Evolutionary conservation across 371 early-diverging fungal species (phyloP), one percentile per base, ranked within the genome.

Genomic region (Mucor racemosus): DNA sequence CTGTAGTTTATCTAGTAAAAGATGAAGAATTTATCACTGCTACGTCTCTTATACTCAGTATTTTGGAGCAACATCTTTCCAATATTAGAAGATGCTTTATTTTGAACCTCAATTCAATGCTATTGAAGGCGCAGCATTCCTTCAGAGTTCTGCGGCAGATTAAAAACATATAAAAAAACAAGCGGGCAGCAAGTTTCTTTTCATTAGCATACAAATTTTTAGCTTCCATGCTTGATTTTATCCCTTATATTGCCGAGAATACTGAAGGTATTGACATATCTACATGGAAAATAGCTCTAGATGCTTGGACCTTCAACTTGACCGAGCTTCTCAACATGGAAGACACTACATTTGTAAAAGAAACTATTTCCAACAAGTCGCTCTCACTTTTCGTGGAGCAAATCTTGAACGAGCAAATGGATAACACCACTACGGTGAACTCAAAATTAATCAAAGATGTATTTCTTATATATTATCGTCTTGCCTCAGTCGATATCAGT

Each of bases 211-310:
- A 21, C 50, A 50, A 21, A 21, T 13, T 50, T 26, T 50, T 11
- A 50, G 21, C 26, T 50, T 50, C 19, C 8, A 73, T 73, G 74
- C 56, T 62, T 36, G 61, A 60, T 5, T 67, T 74, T 48, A 71
- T 75, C 64, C 75, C 68, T 13, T 75, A 60, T 44, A 54, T 72
- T 48, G 66, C 77, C 15, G 19, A 26, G 14, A 35, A n/a, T 15
- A 42, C 67, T 17, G 5, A 59, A 57, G 66, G 64, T 5, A 48
- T 77, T 14, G 48, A 44, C 8, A 42, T 42, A 21, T 39, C 46
- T 1, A n/a, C 56, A 21, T 78, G 74, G 74, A 17, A 60, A 21
- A 35, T 15, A 6, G 78, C 76, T 4, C 48, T 71, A 6, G 14
- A 64, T 21, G 31, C 67, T 39, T 78, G 78, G 78, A 38, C 17